phyloP scores from a whole-genome alignment of 225 moss, liverwort and hornwort species.

The Thuidium tamariscinum region DNA sequence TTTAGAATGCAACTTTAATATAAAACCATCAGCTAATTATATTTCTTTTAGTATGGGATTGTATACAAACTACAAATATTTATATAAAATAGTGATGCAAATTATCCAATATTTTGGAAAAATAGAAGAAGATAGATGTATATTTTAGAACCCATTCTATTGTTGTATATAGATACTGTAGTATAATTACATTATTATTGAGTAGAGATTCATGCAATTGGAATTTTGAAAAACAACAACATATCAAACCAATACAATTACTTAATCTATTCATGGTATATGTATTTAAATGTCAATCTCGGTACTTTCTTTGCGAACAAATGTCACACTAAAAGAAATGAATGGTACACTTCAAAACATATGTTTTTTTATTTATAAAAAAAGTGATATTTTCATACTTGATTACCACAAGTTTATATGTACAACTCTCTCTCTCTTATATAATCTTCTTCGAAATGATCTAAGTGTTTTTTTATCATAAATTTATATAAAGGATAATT shows the following conservation, averaged over 20 bases:
- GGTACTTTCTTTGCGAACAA: background rate
- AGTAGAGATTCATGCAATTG: accelerated
- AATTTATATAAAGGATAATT: background rate
- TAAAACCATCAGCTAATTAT: too few relatives aligned
- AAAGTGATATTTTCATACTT: accelerated
- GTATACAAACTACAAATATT: background rate
- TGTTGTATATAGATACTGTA: accelerated
- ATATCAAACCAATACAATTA: background rate
- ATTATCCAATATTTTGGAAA: background rate
- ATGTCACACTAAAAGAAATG: background rate
- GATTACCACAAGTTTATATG: accelerated
- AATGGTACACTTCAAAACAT: too few relatives aligned
- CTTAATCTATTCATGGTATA: background rate
- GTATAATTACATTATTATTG: background rate
- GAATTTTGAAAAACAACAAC: background rate
- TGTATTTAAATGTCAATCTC: accelerated
- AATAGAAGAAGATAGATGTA: background rate
- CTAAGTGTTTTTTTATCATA: background rate
- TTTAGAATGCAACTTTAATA: too few relatives aligned
- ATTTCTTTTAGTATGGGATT: too few relatives aligned
- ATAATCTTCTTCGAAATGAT: background rate
- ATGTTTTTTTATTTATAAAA: accelerated
- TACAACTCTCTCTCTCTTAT: background rate
- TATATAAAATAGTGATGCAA: background rate
- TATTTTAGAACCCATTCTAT: too few relatives aligned